Conservation (phyloP, 2,329 filamentous ascomycete species). For the Fusarium palustre region DNA sequence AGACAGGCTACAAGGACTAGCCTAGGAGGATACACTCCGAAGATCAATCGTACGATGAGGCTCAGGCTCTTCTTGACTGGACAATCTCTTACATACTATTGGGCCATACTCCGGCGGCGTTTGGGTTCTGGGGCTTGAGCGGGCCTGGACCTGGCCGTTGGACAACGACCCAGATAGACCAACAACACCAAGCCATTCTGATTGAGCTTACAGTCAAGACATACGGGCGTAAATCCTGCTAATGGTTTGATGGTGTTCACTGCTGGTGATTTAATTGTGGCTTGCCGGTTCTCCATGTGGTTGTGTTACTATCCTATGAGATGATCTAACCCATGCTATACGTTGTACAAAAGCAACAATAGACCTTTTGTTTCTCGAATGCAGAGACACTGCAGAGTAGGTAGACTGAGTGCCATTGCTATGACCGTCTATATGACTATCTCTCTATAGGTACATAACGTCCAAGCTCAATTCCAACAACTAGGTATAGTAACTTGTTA, state of each 20-base stretch:
- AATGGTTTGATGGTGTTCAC: neutral
- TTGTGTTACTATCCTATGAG: neutral
- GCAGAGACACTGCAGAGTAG: too few relatives aligned
- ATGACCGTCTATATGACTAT: neutral
- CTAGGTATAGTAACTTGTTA: too few relatives aligned
- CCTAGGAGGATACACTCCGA: neutral
- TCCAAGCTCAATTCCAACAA: neutral
- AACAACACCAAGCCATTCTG: neutral
- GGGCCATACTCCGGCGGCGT: neutral
- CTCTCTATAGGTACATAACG: neutral
- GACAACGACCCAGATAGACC: neutral
- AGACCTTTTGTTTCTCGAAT: neutral
- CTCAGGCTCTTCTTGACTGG: neutral
- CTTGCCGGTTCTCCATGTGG: neutral
- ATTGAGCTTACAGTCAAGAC: neutral
- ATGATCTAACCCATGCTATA: neutral
- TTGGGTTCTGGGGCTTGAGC: neutral
- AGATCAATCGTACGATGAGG: conserved; percentile 1
- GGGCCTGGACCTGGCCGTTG: neutral
- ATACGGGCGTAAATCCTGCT: neutral
- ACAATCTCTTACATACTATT: neutral
- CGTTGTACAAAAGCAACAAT: neutral
- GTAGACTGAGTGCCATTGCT: neutral
- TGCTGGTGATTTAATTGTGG: neutral
- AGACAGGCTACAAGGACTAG: neutral